Evolutionary conservation across 2,329 filamentous ascomycete species (phyloP), one percentile per base, ranked within the genome.

Genomic region (Trichoderma sp.): DNA sequence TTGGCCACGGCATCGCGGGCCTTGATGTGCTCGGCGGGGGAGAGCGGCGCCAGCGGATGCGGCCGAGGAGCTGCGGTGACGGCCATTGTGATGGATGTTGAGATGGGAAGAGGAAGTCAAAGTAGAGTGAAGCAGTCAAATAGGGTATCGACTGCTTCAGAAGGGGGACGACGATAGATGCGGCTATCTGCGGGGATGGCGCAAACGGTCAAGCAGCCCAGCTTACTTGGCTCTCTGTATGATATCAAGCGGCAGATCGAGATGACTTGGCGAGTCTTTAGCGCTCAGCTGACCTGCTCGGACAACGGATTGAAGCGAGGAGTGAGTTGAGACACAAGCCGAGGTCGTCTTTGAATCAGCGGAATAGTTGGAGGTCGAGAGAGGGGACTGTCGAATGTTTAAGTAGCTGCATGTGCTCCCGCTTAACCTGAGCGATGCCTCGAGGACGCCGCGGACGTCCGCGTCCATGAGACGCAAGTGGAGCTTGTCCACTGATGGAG

Each of bases 31-130:
- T 87, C 85, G n/a, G 79, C 77, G 28, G 77, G 69, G 17, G 76
- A 80, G 52, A 87, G 78, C 50, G 79, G 81, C 41, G 80, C 77
- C 48, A 87, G 78, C 17, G 85, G 84, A 65, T 79, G 78, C n/a
- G 71, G 69, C 7, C 19, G 54, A 34, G 51, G 28, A 6, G 64
- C 45, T 57, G 58, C 60, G 30, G 59, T 34, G 39, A 47, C 50
- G n/a, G 60, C 50, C 60, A 63, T 63, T 63, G 50, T 63, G 17
- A 19, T 47, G 41, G 14, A 45, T n/a, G 21, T 19, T 19, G 17
- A n/a, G 21, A 15, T 12, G 15, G 12, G 15, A 7, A 10, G 17
- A 14, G 15, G 19, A 3, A n/a, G 14, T 47, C 12, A 24, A 24
- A 28, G 28, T 26, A 44, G 7, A 1, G 3, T n/a, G 21, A 26